phyloP scores from a whole-genome alignment of 176 grass and related monocot species.

The Guadua angustifolia region DNA sequence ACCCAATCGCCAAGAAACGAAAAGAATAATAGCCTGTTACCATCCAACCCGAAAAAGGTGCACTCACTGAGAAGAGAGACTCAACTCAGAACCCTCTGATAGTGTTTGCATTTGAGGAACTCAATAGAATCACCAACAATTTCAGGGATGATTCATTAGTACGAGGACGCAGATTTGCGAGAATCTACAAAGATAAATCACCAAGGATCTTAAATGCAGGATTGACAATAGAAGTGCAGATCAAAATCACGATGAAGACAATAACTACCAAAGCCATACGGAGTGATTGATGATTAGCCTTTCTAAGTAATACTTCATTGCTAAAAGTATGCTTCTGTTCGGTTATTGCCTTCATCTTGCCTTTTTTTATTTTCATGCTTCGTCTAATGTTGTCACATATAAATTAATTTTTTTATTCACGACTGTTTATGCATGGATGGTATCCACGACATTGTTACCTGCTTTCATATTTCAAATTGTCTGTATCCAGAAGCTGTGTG shows the following conservation, averaged over 20 bases:
- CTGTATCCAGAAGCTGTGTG: too few species aligned
- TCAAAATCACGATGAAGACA: constrained; percentile 90
- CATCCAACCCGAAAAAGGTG: constrained; percentile 83
- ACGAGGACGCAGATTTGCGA: constrained; percentile 73
- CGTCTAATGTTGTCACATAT: constrained; percentile 6
- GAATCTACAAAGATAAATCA: constrained; percentile 75
- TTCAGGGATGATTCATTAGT: constrained; percentile 76
- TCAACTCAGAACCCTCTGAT: constrained; percentile 61
- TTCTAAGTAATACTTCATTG: constrained; percentile 2
- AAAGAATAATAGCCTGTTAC: constrained; percentile 56
- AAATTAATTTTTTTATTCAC: neutral
- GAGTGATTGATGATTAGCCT: constrained; percentile 72
- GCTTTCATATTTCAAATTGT: too few species aligned
- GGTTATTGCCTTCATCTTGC: neutral
- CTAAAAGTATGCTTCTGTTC: neutral
- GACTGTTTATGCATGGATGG: neutral
- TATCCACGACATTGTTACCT: too few species aligned
- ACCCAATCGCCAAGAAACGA: constrained; percentile 51
- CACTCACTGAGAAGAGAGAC: constrained; percentile 54
- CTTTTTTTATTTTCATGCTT: neutral
- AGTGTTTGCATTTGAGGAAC: constrained; percentile 81
- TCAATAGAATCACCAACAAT: constrained; percentile 69
- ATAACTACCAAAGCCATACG: constrained; percentile 78
- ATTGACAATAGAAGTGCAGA: constrained; percentile 54
- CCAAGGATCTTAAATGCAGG: constrained; percentile 52